Base-by-base conservation (phyloP, 1,139 yeast species). In the Blastobotrys arbuscula region DNA sequence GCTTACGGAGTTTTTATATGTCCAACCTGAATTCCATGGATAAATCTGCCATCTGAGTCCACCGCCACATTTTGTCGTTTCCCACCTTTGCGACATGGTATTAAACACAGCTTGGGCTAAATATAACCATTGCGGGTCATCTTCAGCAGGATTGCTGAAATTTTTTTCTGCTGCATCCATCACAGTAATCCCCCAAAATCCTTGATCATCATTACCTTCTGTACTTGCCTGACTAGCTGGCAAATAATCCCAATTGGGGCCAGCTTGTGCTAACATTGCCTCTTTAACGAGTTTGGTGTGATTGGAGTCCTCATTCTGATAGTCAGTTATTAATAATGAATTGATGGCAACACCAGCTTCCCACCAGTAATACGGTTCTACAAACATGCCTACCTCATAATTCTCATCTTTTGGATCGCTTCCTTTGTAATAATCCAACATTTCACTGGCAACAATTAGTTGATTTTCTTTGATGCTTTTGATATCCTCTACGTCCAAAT, bases 281-380 rank as follows among this genome's bases (percentile, higher is more conserved):
- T 75, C 71, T 61, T 77, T 77, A 50, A 88, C 76, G 30, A 74
- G 55, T 26, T 76, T 76, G 37, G 74, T 80, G 59, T 77, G 84
- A 0, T 92, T 80, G 58, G 79, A 81, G 62, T 88, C 82, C 46
- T 84, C 78, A 72, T 87, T 79, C 61, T 75, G 82, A 61, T 65
- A 82, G 69, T 87, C 77, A 65, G 81, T 84, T 64, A 89, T 96
- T 42, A 89, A 68, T 75, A 90, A 73, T 16, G 86, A 75, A 6
- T 96, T 95, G 87, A 89, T 87, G 6, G 95, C 97, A 55, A 95
- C 96, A 62, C 97, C 97, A 30, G 96, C 96, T 70, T 89, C 92
- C 97, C 97, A 89, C 97, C 97, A 90, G 73, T 89, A 90, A 73
- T 89, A 89, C 0, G 97, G 97, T 64, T 71, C 68, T 1, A 83